phyloP scores from a whole-genome alignment of 1,139 yeast species.

The Blastobotrys illinoisensis region DNA sequence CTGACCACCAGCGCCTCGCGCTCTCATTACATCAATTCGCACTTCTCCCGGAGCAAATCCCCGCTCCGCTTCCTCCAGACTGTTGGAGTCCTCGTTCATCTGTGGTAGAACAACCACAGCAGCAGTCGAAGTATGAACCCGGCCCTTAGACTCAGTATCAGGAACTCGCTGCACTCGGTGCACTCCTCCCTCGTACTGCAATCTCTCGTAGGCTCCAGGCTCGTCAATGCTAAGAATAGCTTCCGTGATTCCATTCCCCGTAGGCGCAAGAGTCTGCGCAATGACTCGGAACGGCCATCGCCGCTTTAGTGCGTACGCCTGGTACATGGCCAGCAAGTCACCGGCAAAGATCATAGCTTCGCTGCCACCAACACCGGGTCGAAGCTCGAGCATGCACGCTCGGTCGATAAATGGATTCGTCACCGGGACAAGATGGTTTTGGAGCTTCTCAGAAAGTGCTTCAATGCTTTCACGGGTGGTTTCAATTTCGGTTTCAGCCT shows the following conservation, averaged over 20 bases:
- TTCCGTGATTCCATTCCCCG: conserved; percentile 66
- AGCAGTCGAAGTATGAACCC: conserved; percentile 93
- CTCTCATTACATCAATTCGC: conserved; percentile 90
- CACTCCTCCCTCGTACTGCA: conserved; percentile 89
- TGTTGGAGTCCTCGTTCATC: conserved; percentile 48
- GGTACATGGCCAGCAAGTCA: conserved; percentile 78
- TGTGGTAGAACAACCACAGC: conserved; percentile 94
- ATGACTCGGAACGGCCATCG: conserved; percentile 64
- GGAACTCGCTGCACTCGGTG: conserved; percentile 96
- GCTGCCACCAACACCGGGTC: conserved; percentile 96
- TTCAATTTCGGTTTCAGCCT: conserved; percentile 47
- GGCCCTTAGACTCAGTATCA: conserved; percentile 85
- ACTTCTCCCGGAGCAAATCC: conserved; percentile 83
- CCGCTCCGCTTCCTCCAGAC: conserved; percentile 60
- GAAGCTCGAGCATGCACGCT: conserved; percentile 73
- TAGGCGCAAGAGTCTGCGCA: conserved; percentile 45
- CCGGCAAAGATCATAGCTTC: conserved; percentile 86
- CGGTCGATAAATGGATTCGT: conserved; percentile 71
- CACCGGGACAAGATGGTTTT: conserved; percentile 56
- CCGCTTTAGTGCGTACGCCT: conserved; percentile 57
- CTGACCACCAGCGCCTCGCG: conserved; percentile 98
- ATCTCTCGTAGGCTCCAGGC: conserved; percentile 66
- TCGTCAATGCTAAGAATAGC: conserved; percentile 70
- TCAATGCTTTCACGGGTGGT: conserved; percentile 23
- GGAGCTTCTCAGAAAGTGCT: conserved; percentile 41